phyloP scores from a whole-genome alignment of 345 rosid genomes.

The Salix suchowensis region DNA sequence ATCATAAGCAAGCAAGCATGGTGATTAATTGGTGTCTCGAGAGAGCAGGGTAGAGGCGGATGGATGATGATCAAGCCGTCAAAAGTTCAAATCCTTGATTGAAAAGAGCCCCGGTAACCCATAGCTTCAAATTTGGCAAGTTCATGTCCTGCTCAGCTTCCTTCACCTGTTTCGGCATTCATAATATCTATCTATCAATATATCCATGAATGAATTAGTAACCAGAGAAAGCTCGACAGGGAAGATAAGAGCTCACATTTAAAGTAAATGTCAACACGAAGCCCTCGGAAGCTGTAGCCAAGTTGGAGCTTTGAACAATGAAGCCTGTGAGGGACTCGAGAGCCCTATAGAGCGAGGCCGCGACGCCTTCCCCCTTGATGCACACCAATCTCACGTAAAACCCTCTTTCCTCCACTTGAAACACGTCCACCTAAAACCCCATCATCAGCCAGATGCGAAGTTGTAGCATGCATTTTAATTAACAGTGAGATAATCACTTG shows the following conservation, averaged over 20 bases:
- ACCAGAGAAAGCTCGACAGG: not conserved
- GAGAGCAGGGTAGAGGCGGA: not conserved
- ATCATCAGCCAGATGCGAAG: too few relatives aligned
- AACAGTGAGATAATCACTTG: too few relatives aligned
- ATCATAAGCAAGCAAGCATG: not conserved
- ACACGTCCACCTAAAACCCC: slow-evolving; percentile 49
- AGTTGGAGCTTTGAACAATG: slow-evolving; percentile 61
- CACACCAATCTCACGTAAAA: slow-evolving; percentile 59
- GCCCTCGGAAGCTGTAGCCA: slow-evolving; percentile 47
- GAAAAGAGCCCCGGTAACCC: slow-evolving; percentile 67
- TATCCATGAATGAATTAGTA: not conserved
- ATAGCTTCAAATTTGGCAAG: slow-evolving; percentile 58
- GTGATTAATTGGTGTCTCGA: not conserved
- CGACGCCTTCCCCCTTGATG: slow-evolving; percentile 56
- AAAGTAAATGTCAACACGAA: slow-evolving; percentile 55
- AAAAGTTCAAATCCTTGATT: slow-evolving; percentile 70
- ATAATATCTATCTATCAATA: not conserved
- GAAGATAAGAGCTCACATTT: slow-evolving; percentile 35
- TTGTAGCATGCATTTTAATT: too few relatives aligned
- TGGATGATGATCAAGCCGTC: not conserved
- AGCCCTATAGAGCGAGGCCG: slow-evolving; percentile 60
- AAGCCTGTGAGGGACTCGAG: slow-evolving; percentile 68
- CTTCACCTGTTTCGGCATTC: slow-evolving; percentile 36
- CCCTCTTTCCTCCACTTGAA: slow-evolving; percentile 71
- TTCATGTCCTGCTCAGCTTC: slow-evolving; percentile 42